These are phyloP conservation scores for Erucastrum elatum DNA, from an alignment of 345 rosid genomes.

Conservation along the genomic window DNA sequence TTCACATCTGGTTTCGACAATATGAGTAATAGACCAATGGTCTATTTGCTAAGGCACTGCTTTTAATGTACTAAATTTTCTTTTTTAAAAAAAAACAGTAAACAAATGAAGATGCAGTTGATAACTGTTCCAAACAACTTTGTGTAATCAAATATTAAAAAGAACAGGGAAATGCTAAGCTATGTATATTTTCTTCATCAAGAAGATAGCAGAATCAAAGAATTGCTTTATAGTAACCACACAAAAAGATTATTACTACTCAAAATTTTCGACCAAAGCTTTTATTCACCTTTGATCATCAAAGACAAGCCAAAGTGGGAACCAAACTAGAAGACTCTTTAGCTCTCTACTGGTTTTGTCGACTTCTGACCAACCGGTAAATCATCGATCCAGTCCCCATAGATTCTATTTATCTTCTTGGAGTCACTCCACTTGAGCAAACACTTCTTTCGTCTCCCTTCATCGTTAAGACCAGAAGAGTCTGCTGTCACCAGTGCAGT, in stretches of 20 bases:
- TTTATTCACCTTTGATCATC: slow-evolving; percentile 37
- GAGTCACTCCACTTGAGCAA: slow-evolving; percentile 74
- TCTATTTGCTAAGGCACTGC: background rate
- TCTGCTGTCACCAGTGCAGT: slow-evolving; percentile 27
- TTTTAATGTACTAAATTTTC: background rate
- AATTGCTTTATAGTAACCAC: slow-evolving; percentile 25
- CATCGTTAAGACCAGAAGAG: slow-evolving; percentile 48
- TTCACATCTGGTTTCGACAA: too few species aligned
- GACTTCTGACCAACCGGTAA: slow-evolving; percentile 56
- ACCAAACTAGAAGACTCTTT: slow-evolving; percentile 28
- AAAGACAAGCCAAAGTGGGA: slow-evolving; percentile 16
- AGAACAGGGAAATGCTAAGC: slow-evolving; percentile 18
- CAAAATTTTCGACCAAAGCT: slow-evolving; percentile 40
- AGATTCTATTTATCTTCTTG: slow-evolving; percentile 81
- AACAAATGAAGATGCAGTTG: background rate
- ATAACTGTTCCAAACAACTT: background rate
- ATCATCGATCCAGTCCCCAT: slow-evolving; percentile 96
- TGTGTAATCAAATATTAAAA: background rate
- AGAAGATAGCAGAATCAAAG: slow-evolving; percentile 32
- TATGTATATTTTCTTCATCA: slow-evolving; percentile 9
- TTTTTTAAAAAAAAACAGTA: background rate
- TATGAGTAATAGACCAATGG: background rate
- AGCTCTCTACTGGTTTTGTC: slow-evolving; percentile 53
- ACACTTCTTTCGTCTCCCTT: slow-evolving; percentile 57
- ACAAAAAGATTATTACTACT: slow-evolving; percentile 13